Evolutionary conservation across 352 stramenopile genomes (phyloP), one percentile per base, ranked within the genome.

Genomic region (Stramenopiles sp.): DNA sequence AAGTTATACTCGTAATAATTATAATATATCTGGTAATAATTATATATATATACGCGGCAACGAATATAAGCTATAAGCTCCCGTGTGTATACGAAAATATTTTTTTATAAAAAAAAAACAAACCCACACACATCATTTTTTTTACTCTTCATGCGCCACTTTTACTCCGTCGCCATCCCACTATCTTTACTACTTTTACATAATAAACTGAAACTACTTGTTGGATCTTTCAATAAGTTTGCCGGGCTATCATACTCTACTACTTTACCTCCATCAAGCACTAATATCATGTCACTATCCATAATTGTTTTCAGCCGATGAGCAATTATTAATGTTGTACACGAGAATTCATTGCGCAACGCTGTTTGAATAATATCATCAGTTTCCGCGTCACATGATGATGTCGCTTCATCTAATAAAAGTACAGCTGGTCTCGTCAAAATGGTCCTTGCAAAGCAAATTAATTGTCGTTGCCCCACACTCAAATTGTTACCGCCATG

Each of bases 261-360:
- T 43, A 98, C 90, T 23, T 81, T 73, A 0, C 95, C 95, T 81
- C 92, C 87, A 74, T 97, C 90, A 85, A 98, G 90, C 30, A 98
- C 93, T 23, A 98, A 84, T 38, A 98, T 92, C 78, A 89, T 88
- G 79, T 98, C 94, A 32, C 90, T 92, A 77, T 98, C 93, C 80
- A 98, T 86, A 81, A 98, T 96, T 20, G 95, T 98, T 80, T 97
- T 94, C 32, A 98, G 86, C 20, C 95, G 87, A 84, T 99, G 95
- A 7, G 96, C 95, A 81, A 98, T 97, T 0, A 94, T 98, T 7
- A 98, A 81, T 13, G 98, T 88, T 30, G 94, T 99, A 29, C 43
- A 97, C 32, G 6, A 1, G 20, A 78, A 29, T 43, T 78, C 74
- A 23, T 4, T 43, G n/a, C 74, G 74, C 74, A 78, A 27, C 4